These are phyloP conservation scores for Saturnispora halmiae DNA, from an alignment of 805 yeast genomes.

Conservation along the genomic window DNA sequence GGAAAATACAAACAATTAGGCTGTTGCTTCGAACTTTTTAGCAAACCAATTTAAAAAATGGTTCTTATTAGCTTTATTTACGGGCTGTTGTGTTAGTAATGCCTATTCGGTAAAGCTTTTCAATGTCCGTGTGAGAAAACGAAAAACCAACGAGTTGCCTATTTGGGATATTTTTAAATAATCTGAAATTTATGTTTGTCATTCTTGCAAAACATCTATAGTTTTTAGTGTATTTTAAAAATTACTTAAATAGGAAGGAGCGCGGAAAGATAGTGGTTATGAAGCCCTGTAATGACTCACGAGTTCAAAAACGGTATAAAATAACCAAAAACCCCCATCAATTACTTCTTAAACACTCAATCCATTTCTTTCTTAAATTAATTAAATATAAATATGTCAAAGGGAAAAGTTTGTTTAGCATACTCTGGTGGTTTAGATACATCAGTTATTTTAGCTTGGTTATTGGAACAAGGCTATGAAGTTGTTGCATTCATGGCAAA, in stretches of 20 bases:
- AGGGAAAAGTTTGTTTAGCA: conserved; percentile 98
- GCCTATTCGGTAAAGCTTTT: no score
- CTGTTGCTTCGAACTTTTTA: no score
- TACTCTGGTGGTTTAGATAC: conserved; percentile 99
- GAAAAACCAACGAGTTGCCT: background rate
- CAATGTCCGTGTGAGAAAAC: background rate
- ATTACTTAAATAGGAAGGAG: conserved; percentile 2
- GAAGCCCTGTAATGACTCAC: conserved; percentile 6
- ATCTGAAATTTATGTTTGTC: background rate
- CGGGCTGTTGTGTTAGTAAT: no score
- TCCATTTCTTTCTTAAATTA: background rate
- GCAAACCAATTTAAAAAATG: no score
- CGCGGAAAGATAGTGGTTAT: conserved; percentile 5
- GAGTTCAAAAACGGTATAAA: background rate
- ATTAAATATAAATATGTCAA: conserved; percentile 50
- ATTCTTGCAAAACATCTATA: no score
- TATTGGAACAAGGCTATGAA: conserved; percentile 95
- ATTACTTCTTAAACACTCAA: background rate
- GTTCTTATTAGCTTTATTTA: no score
- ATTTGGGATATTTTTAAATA: background rate
- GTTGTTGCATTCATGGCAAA: conserved; percentile 97
- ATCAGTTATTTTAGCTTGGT: conserved; percentile 96
- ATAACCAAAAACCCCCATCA: background rate
- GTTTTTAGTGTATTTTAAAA: background rate
- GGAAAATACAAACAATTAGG: no score